These are phyloP conservation scores for Vitis hybrid DNA, from an alignment of 177 flowering plant species.

Conservation along the genomic window DNA sequence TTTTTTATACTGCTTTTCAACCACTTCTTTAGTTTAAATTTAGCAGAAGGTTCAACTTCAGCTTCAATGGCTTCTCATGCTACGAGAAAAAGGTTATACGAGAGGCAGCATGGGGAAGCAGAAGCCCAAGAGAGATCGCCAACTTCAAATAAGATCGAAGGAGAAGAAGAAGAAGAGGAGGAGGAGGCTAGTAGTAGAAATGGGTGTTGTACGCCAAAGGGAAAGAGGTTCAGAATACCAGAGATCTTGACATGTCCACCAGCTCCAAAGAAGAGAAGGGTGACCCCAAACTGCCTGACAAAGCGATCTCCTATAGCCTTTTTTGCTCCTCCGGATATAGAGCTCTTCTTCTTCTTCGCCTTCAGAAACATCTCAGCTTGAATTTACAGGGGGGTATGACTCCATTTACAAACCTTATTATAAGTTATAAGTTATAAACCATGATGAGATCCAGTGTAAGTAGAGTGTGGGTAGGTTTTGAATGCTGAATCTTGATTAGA, in stretches of 20 bases:
- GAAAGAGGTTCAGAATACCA: constrained; percentile 22
- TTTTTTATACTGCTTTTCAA: no score
- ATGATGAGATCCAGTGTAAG: not conserved
- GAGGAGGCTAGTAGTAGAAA: no score
- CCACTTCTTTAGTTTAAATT: not conserved
- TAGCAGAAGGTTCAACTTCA: not conserved
- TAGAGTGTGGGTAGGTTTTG: no score
- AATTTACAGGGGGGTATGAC: not conserved
- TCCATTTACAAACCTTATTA: not conserved
- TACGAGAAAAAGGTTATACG: not conserved
- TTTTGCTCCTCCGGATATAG: constrained; percentile 31
- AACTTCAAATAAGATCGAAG: no score
- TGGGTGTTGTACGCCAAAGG: constrained; percentile 27
- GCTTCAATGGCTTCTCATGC: not conserved
- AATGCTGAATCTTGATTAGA: no score
- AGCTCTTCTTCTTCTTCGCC: constrained; percentile 34
- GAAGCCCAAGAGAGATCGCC: not conserved
- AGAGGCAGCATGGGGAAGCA: not conserved
- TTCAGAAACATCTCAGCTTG: constrained; percentile 13
- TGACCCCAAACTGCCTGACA: not conserved
- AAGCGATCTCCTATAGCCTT: constrained; percentile 14
- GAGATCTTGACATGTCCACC: constrained; percentile 29
- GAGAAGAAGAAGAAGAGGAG: no score
- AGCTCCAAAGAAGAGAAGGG: constrained; percentile 33
- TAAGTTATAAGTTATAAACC: not conserved